Base-by-base conservation (phyloP, 805 yeast genomes). In the Saccharomycopsis sp. region DNA sequence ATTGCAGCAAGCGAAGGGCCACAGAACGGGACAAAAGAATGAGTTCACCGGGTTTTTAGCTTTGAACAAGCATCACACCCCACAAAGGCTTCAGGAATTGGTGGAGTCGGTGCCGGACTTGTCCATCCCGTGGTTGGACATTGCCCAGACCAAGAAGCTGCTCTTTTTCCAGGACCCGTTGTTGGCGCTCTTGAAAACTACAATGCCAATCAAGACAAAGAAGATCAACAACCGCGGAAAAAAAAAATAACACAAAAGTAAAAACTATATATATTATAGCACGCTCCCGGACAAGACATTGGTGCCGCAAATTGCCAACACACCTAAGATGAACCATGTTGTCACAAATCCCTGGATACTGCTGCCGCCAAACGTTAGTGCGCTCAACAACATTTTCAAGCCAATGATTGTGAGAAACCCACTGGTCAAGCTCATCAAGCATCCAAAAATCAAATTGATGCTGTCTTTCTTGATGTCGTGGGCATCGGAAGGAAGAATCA, bases 361-460 rank as follows among this genome's bases (percentile, higher is more conserved):
- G 20, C 73, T 64, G 5, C 88, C 94, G 25, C 92, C 87, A 56
- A 85, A 85, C 0, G 78, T 71, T 22, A 85, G 72, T 0, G 94
- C 84, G 15, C 88, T 75, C 8, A 87, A 82, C 54, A 83, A 78
- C 94, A 88, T 83, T 50, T 87, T 88, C 33, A 86, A 61, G 0
- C 87, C 81, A 36, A 88, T 80, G n/a, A 80, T 80, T 0, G 80
- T 65, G 51, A 88, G 65, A 53, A 88, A 88, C 0, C 97, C 96
- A 23, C 89, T 71, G 0, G 96, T 87, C 3, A 80, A 55, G 3
- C 82, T 72, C 55, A 89, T 68, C 10, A 86, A 62, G 0, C 71
- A 46, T 0, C 88, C 94, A 57, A 80, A 77, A 2, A 74, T 55
- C 31, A 62, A 54, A 48, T 68, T 54, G 25, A 67, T 57, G 25